A percentile compares a stretch with the other conserved stretches of the same genome.
These are phyloP conservation scores for Primulina eburnea DNA, from an alignment of 257 asterid species.

Conservation along the genomic window DNA sequence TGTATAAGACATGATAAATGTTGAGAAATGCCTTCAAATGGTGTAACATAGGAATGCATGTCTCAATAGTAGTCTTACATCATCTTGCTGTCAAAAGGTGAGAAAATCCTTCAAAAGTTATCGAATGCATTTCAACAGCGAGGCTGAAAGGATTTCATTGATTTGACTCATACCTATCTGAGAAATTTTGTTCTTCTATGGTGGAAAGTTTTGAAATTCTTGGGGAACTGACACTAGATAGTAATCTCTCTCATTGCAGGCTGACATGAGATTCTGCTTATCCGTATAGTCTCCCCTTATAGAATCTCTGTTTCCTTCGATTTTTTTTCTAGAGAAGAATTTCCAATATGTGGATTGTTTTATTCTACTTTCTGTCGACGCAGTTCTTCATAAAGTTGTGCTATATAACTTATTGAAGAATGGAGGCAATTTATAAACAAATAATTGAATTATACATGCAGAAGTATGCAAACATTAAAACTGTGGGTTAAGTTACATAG, in stretches of 20 bases:
- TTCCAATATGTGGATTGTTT: neutral
- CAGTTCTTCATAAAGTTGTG: no score
- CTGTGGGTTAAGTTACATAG: neutral
- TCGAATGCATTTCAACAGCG: neutral
- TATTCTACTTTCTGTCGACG: neutral
- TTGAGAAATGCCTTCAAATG: neutral
- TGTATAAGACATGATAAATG: neutral
- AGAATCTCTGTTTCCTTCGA: neutral
- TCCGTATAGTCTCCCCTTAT: neutral
- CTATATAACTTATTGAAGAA: neutral
- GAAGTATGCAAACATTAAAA: neutral
- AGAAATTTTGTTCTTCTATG: neutral
- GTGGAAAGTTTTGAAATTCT: neutral
- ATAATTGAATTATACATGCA: neutral
- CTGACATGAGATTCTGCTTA: neutral
- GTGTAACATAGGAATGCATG: neutral
- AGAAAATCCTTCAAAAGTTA: neutral
- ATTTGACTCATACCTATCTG: neutral
- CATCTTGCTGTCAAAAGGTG: neutral
- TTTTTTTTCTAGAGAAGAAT: neutral
- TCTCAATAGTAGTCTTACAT: neutral
- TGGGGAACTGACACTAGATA: neutral
- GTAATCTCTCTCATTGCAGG: neutral
- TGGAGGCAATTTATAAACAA: neutral
- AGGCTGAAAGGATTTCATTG: neutral